Evolutionary conservation across 1,139 yeast genomes (phyloP).

Genomic region (Candida neerlandica): DNA sequence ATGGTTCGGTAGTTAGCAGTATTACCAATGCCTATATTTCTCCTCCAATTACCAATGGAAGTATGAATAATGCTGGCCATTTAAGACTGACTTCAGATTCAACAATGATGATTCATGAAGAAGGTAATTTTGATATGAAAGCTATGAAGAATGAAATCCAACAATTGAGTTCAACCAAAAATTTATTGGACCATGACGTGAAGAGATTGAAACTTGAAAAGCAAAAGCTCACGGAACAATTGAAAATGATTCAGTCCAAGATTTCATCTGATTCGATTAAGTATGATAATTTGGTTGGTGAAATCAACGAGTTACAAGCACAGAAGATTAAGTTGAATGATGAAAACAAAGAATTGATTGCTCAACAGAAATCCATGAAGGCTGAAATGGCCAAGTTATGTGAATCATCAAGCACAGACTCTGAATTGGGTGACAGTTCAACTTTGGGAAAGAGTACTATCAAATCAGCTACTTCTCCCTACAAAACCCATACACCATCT

Average conservation of each 20-base stretch:
- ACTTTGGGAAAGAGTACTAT: conserved; percentile 10
- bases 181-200: conserved; percentile 30
- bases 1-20: conserved; percentile 33
- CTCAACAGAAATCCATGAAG: conserved; percentile 27
- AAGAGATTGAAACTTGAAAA: conserved; percentile 33
- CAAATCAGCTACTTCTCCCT: conserved; percentile 13
- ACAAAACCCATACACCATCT: conserved; percentile 6
- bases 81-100: conserved; percentile 45
- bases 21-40: conserved; percentile 41
- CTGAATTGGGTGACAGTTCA: conserved; percentile 10
- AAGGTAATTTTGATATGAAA: conserved; percentile 36
- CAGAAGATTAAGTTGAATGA: conserved; percentile 28
- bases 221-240: conserved; percentile 25
- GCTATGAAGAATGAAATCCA: conserved; percentile 44
- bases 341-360: conserved; percentile 27
- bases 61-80: conserved; percentile 25
- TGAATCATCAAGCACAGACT: conserved; percentile 7
- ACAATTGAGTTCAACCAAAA: conserved; percentile 36
- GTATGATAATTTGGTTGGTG: conserved; percentile 31
- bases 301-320: conserved; percentile 30
- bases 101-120: conserved; percentile 18
- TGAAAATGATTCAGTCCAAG: conserved; percentile 27
- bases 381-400: conserved; percentile 4
- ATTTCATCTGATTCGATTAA: conserved; percentile 26
- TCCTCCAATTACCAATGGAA: conserved; percentile 42